Conservation (phyloP, 179 eudicot genomes). For the Silene coronaria region DNA sequence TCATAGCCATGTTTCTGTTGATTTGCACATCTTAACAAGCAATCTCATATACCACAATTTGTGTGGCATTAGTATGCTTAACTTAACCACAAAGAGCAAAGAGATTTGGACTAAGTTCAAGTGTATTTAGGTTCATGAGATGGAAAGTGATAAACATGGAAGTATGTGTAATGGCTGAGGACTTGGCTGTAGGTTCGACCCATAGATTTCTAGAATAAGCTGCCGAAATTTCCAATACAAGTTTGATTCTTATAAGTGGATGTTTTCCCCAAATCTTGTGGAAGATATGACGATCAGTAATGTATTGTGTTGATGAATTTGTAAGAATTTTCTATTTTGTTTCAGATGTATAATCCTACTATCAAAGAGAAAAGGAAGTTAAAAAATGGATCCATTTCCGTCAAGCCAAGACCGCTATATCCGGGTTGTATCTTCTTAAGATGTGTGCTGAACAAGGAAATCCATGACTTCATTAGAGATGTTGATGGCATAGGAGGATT, state of each 20-base stretch:
- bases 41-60: not conserved
- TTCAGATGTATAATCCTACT: constrained; percentile 75
- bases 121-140: not conserved
- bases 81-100: not conserved
- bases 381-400: constrained; percentile 65
- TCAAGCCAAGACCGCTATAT: constrained; percentile 67
- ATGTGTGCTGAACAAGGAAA: constrained; percentile 78
- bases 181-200: not conserved
- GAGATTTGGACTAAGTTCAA: not conserved
- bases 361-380: constrained; percentile 68
- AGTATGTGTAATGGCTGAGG: not conserved
- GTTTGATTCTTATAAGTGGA: not conserved
- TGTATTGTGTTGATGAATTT: constrained; percentile 6
- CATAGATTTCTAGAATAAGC: not conserved
- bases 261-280: not conserved
- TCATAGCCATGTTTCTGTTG: not conserved
- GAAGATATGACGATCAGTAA: not conserved
- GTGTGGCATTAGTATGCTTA: not conserved
- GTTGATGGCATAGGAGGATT: constrained; percentile 76
- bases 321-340: constrained; percentile 16
- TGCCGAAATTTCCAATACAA: not conserved
- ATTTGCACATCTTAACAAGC: not conserved
- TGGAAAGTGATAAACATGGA: not conserved
- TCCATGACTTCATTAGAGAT: constrained; percentile 80
- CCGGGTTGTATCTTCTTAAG: constrained; percentile 77